Evolutionary conservation across 179 eudicot genomes (phyloP).

Genomic region (Spinacia oleracea): DNA sequence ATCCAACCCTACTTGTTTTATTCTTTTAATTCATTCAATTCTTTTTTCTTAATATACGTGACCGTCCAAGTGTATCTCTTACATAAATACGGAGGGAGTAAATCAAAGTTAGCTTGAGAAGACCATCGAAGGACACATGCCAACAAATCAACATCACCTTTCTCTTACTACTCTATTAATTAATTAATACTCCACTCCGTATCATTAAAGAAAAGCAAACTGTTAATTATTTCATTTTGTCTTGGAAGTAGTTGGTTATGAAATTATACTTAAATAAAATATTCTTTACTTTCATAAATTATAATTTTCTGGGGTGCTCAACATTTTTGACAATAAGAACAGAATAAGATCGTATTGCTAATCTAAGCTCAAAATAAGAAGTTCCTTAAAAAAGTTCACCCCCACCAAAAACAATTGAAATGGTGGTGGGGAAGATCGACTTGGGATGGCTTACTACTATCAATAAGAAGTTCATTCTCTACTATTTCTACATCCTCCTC

Average conservation of each 20-base stretch:
- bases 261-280: background rate
- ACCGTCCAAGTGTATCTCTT: too few relatives aligned
- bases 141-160: background rate
- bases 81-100: too few relatives aligned
- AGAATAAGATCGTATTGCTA: background rate
- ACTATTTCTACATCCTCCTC: constrained; percentile 16
- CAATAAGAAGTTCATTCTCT: background rate
- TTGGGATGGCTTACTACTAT: background rate
- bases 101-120: background rate
- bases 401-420: background rate
- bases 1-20: too few relatives aligned
- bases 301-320: background rate
- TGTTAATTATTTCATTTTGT: background rate
- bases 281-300: background rate
- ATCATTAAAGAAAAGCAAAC: background rate
- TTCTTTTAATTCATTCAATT: too few relatives aligned
- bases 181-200: too few relatives aligned
- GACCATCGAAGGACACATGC: background rate
- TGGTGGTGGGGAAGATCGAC: background rate
- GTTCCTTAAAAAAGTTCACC: background rate
- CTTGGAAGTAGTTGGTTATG: background rate
- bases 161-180: background rate
- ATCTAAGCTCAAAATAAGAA: background rate
- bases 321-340: background rate
- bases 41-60: too few relatives aligned